Base-by-base conservation (phyloP, 108 stramenopile genomes). In the Cyclotella atomus region DNA sequence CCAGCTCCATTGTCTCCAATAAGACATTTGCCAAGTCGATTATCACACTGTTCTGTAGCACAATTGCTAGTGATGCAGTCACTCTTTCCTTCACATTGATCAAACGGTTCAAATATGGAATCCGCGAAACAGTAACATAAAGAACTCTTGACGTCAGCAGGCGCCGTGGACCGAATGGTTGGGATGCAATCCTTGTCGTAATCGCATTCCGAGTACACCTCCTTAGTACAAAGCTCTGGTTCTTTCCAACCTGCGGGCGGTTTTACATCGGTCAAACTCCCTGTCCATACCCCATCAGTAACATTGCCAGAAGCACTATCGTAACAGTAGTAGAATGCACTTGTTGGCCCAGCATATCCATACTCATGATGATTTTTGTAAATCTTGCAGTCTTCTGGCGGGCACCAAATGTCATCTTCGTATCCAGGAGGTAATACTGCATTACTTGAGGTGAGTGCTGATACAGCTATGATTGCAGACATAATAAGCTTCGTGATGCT, bases 371-470 rank as follows among this genome's bases (percentile, higher is more conserved):
- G 71, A 56, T 71, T 71, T 19, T 47, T 71, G 47, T 71, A 71
- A 16, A 71, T 41, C 9, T 62, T 20, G 24, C 71, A 71, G 3
- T 60, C 56, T 0, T 21, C 34, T 8, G 60, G 49, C 12, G 60
- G 59, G 16, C 71, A 71, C 30, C 32, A 71, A 4, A 62, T 35
- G 30, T 49, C 21, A 62, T 71, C 71, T 33, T 71, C 71, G 34
- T 71, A 71, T 12, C 71, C 71, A 28, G 71, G 71, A 8, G 71
- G 71, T n/a, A 71, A 60, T 12, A 61, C 71, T n/a, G 69, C 57
- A 0, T 32, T 45, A 32, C 19, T 44, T 36, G 2, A 24, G 29
- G 2, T 15, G 56, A 59, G 7, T n/a, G n/a, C n/a, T 30, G 56
- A 34, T 29, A 30, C 29, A 30, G 56, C 56, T 14, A 59, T 2